phyloP scores from a whole-genome alignment of 176 grass and related monocot species.

The Carex pumila region DNA sequence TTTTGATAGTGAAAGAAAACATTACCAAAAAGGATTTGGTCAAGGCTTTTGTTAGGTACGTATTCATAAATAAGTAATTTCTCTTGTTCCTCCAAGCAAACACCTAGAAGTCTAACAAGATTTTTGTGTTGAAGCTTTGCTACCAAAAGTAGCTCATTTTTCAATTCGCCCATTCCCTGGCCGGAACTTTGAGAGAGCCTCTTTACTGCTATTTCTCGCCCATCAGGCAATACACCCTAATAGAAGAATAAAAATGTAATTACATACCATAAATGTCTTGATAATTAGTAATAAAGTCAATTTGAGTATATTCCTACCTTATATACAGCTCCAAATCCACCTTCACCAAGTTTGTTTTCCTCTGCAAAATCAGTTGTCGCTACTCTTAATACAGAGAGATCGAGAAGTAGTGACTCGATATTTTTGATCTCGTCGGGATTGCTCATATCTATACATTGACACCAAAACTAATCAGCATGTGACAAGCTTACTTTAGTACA shows the following conservation, averaged over 20 bases:
- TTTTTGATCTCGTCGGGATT: conserved; percentile 15
- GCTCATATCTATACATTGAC: conserved; percentile 4
- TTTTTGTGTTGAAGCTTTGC: conserved; percentile 29
- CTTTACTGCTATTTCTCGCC: conserved; percentile 25
- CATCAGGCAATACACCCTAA: conserved; percentile 16
- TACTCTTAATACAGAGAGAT: conserved; percentile 24
- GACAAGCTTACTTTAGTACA: background rate
- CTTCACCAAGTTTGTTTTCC: conserved; percentile 56
- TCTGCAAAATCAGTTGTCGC: conserved; percentile 43
- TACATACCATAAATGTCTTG: background rate
- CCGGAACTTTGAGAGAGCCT: background rate
- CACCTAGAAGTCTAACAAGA: conserved; percentile 24
- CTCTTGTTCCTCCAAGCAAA: conserved; percentile 28
- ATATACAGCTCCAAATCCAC: conserved; percentile 60
- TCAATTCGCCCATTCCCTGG: conserved; percentile 19
- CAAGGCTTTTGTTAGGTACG: conserved; percentile 26
- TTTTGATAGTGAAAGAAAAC: background rate
- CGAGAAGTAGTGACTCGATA: conserved; percentile 32
- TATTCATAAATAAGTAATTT: conserved; percentile 31
- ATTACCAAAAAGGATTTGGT: conserved; percentile 24
- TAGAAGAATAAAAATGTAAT: background rate
- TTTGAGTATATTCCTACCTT: conserved; percentile 25
- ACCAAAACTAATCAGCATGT: background rate
- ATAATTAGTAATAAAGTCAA: background rate
- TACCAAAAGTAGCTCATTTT: conserved; percentile 24